Percentiles rank a stretch among this genome's conserved stretches.
These are phyloP conservation scores for Keqinozyma sinolaborantium DNA, from an alignment of 1,139 yeast genomes.

Conservation along the genomic window DNA sequence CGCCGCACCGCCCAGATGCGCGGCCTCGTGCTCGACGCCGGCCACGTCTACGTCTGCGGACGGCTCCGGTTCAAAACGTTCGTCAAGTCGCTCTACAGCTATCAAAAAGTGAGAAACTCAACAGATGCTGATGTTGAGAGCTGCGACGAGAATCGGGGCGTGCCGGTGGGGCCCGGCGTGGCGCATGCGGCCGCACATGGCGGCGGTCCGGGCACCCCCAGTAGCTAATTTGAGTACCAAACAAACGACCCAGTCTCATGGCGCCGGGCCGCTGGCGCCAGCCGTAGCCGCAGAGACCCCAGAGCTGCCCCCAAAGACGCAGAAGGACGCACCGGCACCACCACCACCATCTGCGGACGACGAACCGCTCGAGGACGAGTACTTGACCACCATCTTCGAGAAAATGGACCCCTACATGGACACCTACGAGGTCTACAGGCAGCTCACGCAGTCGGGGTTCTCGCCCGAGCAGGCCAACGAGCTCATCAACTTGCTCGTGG, in stretches of 20 bases:
- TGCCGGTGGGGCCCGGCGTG: no score
- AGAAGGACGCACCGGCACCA: slow-evolving; percentile 2
- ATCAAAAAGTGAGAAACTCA: slow-evolving; percentile 1
- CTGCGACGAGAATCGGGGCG: neutral
- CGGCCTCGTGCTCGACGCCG: no score
- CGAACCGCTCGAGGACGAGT: slow-evolving; percentile 14
- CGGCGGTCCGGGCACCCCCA: slow-evolving; percentile 3
- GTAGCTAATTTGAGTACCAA: no score
- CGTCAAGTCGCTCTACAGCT: slow-evolving; percentile 5
- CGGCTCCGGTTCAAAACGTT: slow-evolving; percentile 4
- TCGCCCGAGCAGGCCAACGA: slow-evolving; percentile 51
- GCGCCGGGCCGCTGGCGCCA: slow-evolving; percentile 6
- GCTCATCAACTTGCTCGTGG: slow-evolving; percentile 46
- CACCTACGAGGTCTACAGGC: slow-evolving; percentile 43
- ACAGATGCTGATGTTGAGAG: slow-evolving; percentile 1
- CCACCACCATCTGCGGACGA: slow-evolving; percentile 3
- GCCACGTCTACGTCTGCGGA: neutral
- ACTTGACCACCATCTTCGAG: slow-evolving; percentile 34
- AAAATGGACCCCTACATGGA: slow-evolving; percentile 50
- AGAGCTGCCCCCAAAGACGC: neutral
- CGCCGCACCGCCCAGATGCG: no score
- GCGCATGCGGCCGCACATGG: neutral
- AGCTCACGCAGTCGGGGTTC: slow-evolving; percentile 45
- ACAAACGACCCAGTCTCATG: no score
- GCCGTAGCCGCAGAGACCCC: slow-evolving; percentile 1